Evolutionary conservation across 2,329 filamentous ascomycete species (phyloP), one percentile per base, ranked within the genome.

Genomic region (Pseudocercospora fijiensis): DNA sequence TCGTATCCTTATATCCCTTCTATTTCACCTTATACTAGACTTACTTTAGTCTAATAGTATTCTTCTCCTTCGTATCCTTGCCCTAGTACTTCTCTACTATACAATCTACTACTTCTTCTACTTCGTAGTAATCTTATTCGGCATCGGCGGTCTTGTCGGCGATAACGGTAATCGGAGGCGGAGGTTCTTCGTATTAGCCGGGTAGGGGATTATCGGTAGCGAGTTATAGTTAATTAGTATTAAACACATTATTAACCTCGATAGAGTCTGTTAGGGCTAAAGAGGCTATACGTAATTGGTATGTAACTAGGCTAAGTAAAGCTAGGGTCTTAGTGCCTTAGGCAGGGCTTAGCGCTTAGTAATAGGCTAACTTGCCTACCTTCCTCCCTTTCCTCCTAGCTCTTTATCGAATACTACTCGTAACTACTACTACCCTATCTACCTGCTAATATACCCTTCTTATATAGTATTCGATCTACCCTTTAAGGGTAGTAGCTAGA

Each of bases 161-260:
- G 22, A 26, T 49, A 49, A 49, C 13, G 13, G 30, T 49, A 49
- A 26, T 7, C 5, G 10, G 49, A 7, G 13, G 26, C 11, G 11
- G 49, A 18, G 22, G 3, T 52, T 18, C 16, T 16, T 52, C 11
- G 3, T 52, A 52, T 26, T 26, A 49, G 7, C n/a, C 22, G 5
- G 16, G 22, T 3, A 52, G 49, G 11, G 49, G 22, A 11, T 52
- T 26, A 13, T 26, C n/a, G 2, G 49, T 13, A n/a, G 20, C 22
- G 22, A 26, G 49, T 18, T 52, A 52, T 52, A 52, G 22, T 9
- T 26, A 52, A 26, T 52, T 52, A 52, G 49, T 52, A 52, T 52
- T 52, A 52, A 52, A 52, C 26, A 52, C n/a, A 22, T 52, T 52
- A 4, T 52, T n/a, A 13, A 52, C 22, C n/a, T 45, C 18, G 18